Percentiles rank a stretch among this genome's conserved stretches.
phyloP scores from a whole-genome alignment of 371 early-diverging fungal species.

The Mortierella sp. region DNA sequence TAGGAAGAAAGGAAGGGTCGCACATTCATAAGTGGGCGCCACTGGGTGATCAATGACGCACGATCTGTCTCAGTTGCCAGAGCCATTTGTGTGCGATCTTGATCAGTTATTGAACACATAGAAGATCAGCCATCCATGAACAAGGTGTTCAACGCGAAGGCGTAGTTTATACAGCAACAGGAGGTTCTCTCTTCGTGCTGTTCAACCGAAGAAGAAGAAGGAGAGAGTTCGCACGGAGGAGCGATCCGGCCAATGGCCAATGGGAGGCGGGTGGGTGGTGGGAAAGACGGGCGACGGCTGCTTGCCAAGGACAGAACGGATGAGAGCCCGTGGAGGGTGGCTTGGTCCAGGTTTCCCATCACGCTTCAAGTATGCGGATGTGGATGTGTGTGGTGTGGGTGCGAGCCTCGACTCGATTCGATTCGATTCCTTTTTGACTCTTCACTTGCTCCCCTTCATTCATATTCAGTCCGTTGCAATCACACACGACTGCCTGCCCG shows the following conservation, averaged over 20 bases:
- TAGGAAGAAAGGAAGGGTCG: neutral
- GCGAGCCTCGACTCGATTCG: neutral
- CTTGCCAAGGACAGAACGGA: neutral
- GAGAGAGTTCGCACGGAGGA: neutral
- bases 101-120: neutral
- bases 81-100: neutral
- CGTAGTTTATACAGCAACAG: neutral
- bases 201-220: neutral
- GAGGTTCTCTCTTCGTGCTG: neutral
- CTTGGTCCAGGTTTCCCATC: neutral
- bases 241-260: slow-evolving; percentile 1
- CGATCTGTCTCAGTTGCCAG: neutral
- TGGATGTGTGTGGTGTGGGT: neutral
- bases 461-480: neutral
- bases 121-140: neutral
- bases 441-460: neutral
- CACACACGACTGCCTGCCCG: neutral
- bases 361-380: neutral
- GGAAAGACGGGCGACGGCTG: neutral
- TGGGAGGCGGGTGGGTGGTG: neutral
- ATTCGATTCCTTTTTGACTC: neutral
- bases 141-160: neutral
- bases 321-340: neutral
- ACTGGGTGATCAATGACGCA: neutral
- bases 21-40: neutral